Evolutionary conservation across 257 asterid genomes (phyloP).

Genomic region (Apocynum venetum): DNA sequence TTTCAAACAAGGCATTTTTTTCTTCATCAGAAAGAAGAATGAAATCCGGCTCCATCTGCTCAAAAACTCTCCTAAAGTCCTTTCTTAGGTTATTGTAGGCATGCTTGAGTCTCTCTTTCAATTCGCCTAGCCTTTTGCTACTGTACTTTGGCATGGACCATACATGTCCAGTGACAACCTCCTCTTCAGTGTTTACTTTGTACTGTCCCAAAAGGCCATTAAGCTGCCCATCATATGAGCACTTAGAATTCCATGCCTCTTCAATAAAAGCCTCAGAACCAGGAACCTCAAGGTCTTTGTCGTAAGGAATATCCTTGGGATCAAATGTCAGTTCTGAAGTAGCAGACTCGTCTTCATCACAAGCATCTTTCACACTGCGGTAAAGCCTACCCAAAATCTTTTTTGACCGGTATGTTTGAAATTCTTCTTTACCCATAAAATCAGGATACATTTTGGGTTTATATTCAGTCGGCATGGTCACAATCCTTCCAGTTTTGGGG

Average conservation of each 20-base stretch:
- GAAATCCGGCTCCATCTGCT: conserved; percentile 46
- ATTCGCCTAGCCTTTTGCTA: conserved; percentile 64
- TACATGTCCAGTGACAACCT: conserved; percentile 80
- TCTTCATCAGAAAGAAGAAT: conserved; percentile 51
- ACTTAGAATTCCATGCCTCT: conserved; percentile 69
- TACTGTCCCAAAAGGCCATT: conserved; percentile 74
- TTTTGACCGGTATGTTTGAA: conserved; percentile 52
- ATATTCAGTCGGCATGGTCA: conserved; percentile 48
- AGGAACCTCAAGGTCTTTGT: conserved; percentile 50
- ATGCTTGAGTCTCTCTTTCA: conserved; percentile 81
- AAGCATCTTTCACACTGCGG: conserved; percentile 51
- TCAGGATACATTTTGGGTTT: conserved; percentile 85
- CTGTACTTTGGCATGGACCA: conserved; percentile 84
- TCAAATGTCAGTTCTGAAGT: conserved; percentile 25
- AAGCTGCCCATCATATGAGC: conserved; percentile 71
- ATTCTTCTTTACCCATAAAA: conserved; percentile 80
- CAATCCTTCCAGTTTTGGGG: conserved; percentile 85
- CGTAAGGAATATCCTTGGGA: conserved; percentile 38
- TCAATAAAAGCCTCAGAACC: conserved; percentile 44
- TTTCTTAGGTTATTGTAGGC: conserved; percentile 62
- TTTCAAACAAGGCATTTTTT: conserved; percentile 54
- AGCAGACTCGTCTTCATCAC: conserved; percentile 31
- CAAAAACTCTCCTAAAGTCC: conserved; percentile 74
- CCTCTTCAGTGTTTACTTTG: conserved; percentile 72
- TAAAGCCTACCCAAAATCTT: conserved; percentile 78